phyloP scores from a whole-genome alignment of 2,329 filamentous ascomycete genomes.

The Dothiorella sarmentorum region DNA sequence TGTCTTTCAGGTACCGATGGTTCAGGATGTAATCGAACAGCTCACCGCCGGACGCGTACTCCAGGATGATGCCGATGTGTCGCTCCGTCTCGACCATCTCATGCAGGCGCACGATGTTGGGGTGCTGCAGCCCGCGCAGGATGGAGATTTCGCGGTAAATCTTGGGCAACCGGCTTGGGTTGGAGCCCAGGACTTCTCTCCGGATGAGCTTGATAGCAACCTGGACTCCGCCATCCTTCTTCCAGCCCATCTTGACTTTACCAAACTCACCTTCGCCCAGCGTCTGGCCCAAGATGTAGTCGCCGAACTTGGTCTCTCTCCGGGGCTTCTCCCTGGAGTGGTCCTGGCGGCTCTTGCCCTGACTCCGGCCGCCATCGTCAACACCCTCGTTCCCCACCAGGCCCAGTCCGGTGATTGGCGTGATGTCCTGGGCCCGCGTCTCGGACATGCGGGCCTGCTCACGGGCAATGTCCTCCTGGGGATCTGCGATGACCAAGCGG shows the following conservation, averaged over 20 bases:
- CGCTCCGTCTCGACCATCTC: conserved; percentile 98
- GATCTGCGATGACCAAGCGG: conserved; percentile 71
- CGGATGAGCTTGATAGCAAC: conserved; percentile 98
- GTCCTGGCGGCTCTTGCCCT: conserved; percentile 53
- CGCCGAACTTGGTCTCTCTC: conserved; percentile 87
- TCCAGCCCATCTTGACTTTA: conserved; percentile 98
- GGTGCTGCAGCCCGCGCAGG: conserved; percentile 79
- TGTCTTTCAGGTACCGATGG: conserved; percentile 93
- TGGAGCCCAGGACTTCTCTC: conserved; percentile 81
- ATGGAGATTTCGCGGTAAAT: conserved; percentile 97
- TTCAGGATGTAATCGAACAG: conserved; percentile 98
- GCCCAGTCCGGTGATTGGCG: conserved; percentile 47
- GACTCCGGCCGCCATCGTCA: conserved; percentile 45
- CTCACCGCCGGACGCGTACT: conserved; percentile 96
- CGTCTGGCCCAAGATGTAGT: conserved; percentile 93
- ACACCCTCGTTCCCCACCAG: conserved; percentile 50
- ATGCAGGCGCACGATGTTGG: conserved; percentile 93
- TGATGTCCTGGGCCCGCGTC: conserved; percentile 46
- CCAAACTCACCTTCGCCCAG: conserved; percentile 98
- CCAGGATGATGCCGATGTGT: conserved; percentile 96
- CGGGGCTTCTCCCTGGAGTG: conserved; percentile 52
- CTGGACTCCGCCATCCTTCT: conserved; percentile 84
- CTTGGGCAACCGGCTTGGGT: conserved; percentile 86
- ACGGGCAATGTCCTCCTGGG: conserved; percentile 68
- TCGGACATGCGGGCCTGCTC: conserved; percentile 68